phyloP scores from a whole-genome alignment of 345 rosid species.

The Crucihimalaya himalaica region DNA sequence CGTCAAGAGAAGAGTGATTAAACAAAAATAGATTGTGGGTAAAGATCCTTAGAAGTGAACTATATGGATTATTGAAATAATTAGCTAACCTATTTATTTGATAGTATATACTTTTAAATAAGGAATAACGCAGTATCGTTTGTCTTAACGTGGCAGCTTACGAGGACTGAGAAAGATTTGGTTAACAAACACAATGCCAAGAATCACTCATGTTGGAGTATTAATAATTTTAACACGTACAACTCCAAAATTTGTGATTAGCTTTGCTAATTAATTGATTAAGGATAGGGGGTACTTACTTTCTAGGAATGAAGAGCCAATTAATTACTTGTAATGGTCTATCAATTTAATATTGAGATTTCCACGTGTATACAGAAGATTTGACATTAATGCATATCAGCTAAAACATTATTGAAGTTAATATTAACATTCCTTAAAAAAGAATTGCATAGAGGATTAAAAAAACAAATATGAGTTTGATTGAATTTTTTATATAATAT shows the following conservation, averaged over 20 bases:
- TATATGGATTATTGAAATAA: neutral
- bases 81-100: neutral
- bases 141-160: conserved; percentile 23
- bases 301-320: conserved; percentile 31
- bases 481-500: too few relatives aligned
- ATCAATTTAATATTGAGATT: neutral
- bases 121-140: conserved; percentile 6
- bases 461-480: too few relatives aligned
- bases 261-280: conserved; percentile 1
- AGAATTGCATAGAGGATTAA: too few relatives aligned
- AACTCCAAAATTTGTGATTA: conserved; percentile 3
- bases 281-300: conserved; percentile 17
- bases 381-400: conserved; percentile 12
- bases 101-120: neutral
- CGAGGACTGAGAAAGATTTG: conserved; percentile 33
- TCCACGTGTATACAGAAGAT: conserved; percentile 15
- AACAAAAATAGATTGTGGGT: conserved; percentile 15
- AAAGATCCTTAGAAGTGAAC: conserved; percentile 1
- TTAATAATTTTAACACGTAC: conserved; percentile 1
- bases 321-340: neutral
- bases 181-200: conserved; percentile 31
- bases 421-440: too few relatives aligned
- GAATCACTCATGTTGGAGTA: conserved; percentile 22
- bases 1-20: conserved; percentile 3
- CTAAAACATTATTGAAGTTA: conserved; percentile 1